phyloP scores from a whole-genome alignment of 129 eudicot genomes.

The Flaveria trinervia region DNA sequence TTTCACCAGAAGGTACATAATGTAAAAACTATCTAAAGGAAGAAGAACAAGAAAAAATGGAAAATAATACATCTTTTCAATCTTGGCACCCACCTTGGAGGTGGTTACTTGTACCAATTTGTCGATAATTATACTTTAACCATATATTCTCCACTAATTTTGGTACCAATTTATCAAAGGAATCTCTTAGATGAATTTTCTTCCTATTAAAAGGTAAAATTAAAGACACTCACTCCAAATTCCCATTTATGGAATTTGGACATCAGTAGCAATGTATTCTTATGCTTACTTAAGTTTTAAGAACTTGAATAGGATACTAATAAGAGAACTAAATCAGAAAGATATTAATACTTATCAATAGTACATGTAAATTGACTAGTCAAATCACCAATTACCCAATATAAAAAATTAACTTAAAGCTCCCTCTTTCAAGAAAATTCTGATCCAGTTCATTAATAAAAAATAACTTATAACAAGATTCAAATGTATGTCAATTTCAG shows the following conservation, averaged over 20 bases:
- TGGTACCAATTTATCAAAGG: neutral
- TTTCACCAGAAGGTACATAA: neutral
- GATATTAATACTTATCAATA: neutral
- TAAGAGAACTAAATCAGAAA: neutral
- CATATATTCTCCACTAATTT: slow-evolving; percentile 6
- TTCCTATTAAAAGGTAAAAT: neutral
- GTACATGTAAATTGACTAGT: slow-evolving; percentile 10
- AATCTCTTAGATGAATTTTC: slow-evolving; percentile 12
- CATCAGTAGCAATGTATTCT: slow-evolving; percentile 2
- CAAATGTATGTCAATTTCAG: neutral
- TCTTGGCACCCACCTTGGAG: neutral
- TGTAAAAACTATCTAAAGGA: neutral
- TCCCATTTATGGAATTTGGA: neutral
- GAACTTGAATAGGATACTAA: neutral
- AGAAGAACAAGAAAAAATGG: neutral
- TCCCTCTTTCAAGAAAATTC: neutral
- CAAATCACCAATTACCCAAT: neutral
- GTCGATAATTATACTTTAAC: neutral
- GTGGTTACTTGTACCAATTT: too few relatives aligned
- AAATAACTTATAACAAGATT: neutral
- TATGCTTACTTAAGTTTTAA: neutral
- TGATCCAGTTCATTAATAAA: neutral
- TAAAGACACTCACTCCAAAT: neutral
- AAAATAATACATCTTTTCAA: neutral
- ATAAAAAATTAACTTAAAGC: neutral